Conservation (phyloP, 371 early-diverging fungal genomes). For the Mortierella sp. region DNA sequence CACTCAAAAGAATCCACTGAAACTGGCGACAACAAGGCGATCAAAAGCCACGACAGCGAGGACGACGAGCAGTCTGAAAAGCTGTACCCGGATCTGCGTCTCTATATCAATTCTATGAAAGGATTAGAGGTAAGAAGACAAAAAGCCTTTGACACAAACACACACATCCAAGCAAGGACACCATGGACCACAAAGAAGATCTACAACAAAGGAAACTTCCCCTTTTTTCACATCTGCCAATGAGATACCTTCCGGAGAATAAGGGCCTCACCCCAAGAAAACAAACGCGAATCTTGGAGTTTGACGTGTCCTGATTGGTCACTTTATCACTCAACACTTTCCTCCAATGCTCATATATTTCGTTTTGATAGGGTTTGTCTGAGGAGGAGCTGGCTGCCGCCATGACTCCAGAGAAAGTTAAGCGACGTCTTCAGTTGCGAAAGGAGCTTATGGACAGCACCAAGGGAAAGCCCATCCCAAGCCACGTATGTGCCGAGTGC, state of each 20-base stretch:
- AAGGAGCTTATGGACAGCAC: slow-evolving; percentile 1
- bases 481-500: neutral
- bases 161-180: neutral
- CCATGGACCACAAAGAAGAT: neutral
- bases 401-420: neutral
- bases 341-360: neutral
- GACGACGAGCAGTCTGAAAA: neutral
- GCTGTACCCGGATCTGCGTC: neutral
- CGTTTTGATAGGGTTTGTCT: neutral
- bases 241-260: neutral
- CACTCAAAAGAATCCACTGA: neutral
- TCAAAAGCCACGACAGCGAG: neutral
- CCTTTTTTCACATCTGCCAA: neutral
- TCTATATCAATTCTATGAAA: neutral
- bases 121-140: neutral
- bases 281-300: neutral
- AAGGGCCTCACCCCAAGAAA: neutral
- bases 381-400: neutral
- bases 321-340: neutral
- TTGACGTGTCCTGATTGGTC: neutral
- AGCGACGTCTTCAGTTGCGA: neutral
- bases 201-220: neutral
- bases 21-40: neutral
- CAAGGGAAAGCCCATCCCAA: neutral
- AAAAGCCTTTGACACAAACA: neutral